These are phyloP conservation scores for Eruca vesicaria DNA, from an alignment of 441 rosid species.

Conservation along the genomic window DNA sequence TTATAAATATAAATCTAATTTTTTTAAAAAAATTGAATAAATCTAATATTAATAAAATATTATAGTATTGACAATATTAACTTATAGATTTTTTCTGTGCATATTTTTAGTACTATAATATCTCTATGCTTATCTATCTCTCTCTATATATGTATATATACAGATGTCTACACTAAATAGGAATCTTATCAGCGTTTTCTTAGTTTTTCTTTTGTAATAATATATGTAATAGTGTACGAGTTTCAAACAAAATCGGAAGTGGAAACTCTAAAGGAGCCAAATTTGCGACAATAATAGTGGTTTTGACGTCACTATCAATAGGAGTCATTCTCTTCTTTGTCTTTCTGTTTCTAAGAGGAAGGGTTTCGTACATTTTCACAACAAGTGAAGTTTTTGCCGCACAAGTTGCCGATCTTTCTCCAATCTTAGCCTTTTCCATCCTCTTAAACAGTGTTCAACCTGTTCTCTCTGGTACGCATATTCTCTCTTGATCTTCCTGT, in stretches of 20 bases:
- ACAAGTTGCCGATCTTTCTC: constrained; percentile 51
- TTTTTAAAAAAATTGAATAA: too few species aligned
- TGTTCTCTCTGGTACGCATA: constrained; percentile 48
- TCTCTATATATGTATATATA: neutral
- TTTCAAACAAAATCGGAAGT: constrained; percentile 56
- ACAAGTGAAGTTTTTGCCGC: constrained; percentile 38
- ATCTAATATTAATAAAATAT: too few species aligned
- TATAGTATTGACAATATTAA: too few species aligned
- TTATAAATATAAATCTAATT: too few species aligned
- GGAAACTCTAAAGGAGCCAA: constrained; percentile 44
- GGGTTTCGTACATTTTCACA: constrained; percentile 45
- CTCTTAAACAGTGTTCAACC: constrained; percentile 58
- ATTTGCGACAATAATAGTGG: constrained; percentile 39
- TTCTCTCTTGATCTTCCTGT: neutral
- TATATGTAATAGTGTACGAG: constrained; percentile 46
- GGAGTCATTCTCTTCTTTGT: constrained; percentile 42
- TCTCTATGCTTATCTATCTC: too few species aligned
- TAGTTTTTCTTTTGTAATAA: neutral
- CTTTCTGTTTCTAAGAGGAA: constrained; percentile 44
- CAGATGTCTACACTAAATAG: neutral
- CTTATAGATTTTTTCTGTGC: too few species aligned
- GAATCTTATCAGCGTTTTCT: neutral
- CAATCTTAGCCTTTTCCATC: constrained; percentile 50
- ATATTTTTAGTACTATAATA: too few species aligned
- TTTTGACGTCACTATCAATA: constrained; percentile 40